A percentile compares a stretch with the other conserved stretches of the same genome.
phyloP scores from a whole-genome alignment of 106 monocot species.

The Acorus gramineus region DNA sequence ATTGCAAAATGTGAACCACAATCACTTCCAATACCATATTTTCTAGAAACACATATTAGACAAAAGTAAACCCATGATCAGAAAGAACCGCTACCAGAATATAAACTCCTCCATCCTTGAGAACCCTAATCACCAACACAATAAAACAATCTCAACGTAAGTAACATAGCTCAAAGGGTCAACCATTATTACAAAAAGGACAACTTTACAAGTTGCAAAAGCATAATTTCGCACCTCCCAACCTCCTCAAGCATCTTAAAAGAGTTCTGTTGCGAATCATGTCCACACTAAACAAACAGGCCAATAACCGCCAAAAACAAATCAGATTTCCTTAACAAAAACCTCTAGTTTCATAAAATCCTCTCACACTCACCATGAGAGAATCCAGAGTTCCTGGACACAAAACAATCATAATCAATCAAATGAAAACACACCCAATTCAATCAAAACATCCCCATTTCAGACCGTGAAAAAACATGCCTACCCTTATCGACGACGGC shows the following conservation, averaged over 20 bases:
- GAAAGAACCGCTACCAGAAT: constrained; percentile 54
- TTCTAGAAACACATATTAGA: neutral
- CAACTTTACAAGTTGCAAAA: neutral
- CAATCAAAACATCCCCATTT: neutral
- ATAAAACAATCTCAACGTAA: constrained; percentile 4
- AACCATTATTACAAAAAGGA: neutral
- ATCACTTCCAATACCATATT: neutral
- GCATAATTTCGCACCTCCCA: constrained; percentile 40
- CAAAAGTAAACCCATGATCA: neutral
- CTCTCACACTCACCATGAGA: constrained; percentile 50
- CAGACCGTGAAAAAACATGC: neutral
- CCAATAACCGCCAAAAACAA: constrained; percentile 9
- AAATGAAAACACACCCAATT: constrained; percentile 12
- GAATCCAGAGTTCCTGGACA: constrained; percentile 92
- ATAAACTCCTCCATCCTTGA: constrained; percentile 84
- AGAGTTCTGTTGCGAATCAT: constrained; percentile 62
- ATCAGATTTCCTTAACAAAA: constrained; percentile 14
- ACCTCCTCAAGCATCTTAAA: constrained; percentile 83
- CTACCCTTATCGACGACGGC: constrained; percentile 95
- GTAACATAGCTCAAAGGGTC: neutral
- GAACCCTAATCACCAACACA: constrained; percentile 37
- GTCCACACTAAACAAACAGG: constrained; percentile 57
- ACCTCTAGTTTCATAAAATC: neutral
- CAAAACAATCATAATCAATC: constrained; percentile 8
- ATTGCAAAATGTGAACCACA: neutral